Percentiles rank a stretch among this genome's conserved stretches.
phyloP scores from a whole-genome alignment of 2,329 filamentous ascomycete genomes.

The Colletotrichum horii region DNA sequence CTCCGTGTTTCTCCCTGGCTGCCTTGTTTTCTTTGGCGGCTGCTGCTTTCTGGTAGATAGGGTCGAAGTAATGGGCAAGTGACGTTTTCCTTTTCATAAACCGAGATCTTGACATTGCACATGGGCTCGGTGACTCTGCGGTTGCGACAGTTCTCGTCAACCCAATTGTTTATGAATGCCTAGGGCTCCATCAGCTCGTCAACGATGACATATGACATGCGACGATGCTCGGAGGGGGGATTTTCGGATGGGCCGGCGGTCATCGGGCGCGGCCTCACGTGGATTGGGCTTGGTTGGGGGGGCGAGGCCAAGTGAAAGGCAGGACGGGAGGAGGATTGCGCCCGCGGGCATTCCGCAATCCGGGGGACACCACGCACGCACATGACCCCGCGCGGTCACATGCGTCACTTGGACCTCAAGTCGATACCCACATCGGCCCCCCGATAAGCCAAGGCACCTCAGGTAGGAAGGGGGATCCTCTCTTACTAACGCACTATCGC shows the following conservation, averaged over 20 bases:
- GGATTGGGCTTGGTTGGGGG: not conserved
- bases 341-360: not conserved
- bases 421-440: not conserved
- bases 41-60: conserved; percentile 18
- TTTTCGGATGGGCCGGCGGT: conserved; percentile 2
- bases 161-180: not conserved
- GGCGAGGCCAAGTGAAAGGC: not conserved
- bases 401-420: not conserved
- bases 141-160: not conserved
- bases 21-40: not conserved
- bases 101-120: not conserved
- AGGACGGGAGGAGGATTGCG: not conserved
- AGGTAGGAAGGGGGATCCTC: not conserved
- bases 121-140: not conserved
- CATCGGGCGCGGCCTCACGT: conserved; percentile 3
- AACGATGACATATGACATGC: not conserved
- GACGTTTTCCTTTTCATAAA: not conserved
- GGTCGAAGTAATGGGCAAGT: conserved; percentile 20
- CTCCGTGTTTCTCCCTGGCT: not conserved
- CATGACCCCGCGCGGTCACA: conserved; percentile 14
- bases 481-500: not conserved
- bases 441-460: not conserved
- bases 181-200: not conserved
- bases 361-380: not conserved
- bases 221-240: not conserved